Conservation (phyloP, 495 filamentous ascomycete genomes). For the Talaromyces nanjingensis region DNA sequence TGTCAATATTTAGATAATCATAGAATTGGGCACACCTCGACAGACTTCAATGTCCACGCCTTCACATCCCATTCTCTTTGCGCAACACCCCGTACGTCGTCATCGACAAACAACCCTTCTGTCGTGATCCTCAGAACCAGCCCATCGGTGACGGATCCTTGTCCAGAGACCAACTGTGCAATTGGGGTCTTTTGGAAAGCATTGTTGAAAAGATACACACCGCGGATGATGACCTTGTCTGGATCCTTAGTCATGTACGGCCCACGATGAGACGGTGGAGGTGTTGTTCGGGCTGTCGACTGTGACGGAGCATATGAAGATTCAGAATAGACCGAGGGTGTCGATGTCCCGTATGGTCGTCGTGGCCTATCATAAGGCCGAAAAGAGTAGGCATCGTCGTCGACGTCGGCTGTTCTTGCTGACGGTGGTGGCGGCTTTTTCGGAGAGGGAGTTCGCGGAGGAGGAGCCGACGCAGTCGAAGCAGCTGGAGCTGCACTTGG, state of each 20-base stretch:
- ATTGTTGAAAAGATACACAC: constrained; percentile 85
- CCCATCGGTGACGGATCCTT: constrained; percentile 74
- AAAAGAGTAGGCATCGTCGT: constrained; percentile 66
- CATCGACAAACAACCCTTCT: constrained; percentile 93
- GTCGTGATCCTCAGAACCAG: constrained; percentile 77
- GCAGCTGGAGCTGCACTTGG: constrained; percentile 20
- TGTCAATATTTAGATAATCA: constrained; percentile 14
- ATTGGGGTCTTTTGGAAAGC: constrained; percentile 72
- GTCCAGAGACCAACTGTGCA: constrained; percentile 70
- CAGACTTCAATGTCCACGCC: constrained; percentile 87
- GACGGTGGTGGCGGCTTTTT: constrained; percentile 52
- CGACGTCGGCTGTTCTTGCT: constrained; percentile 59
- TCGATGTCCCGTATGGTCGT: constrained; percentile 38
- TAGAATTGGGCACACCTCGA: constrained; percentile 69
- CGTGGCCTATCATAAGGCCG: constrained; percentile 75
- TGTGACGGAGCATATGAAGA: constrained; percentile 77
- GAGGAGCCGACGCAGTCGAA: constrained; percentile 11
- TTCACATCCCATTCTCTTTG: constrained; percentile 98
- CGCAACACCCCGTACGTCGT: constrained; percentile 77
- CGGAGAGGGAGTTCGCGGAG: constrained; percentile 39
- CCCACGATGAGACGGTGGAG: constrained; percentile 68
- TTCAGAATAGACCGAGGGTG: constrained; percentile 68
- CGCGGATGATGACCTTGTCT: constrained; percentile 88
- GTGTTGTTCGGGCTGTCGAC: constrained; percentile 77
- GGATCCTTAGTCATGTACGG: constrained; percentile 82